A percentile compares a stretch with the other conserved stretches of the same genome.
Conservation (phyloP, 2,329 filamentous ascomycete genomes). For the Ilyonectria robusta region DNA sequence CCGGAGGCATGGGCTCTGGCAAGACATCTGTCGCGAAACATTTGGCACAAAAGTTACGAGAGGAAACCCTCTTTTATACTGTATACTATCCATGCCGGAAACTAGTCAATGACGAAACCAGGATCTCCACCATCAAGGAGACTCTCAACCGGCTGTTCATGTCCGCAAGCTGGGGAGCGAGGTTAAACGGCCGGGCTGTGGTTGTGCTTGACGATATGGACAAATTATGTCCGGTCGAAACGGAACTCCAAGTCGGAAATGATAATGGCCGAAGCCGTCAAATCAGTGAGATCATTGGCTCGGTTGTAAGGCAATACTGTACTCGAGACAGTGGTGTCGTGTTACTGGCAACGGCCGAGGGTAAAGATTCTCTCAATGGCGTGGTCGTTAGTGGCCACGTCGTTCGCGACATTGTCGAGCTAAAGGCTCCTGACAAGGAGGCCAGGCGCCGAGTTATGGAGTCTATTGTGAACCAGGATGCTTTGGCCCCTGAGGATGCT, state of each 20-base stretch:
- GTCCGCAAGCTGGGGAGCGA: constrained; percentile 90
- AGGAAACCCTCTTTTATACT: constrained; percentile 82
- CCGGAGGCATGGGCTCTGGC: constrained; percentile 89
- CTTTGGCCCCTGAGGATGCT: constrained; percentile 56
- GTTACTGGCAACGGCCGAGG: constrained; percentile 89
- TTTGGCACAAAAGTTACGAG: constrained; percentile 80
- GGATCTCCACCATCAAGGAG: constrained; percentile 92
- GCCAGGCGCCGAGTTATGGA: constrained; percentile 87
- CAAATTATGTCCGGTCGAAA: constrained; percentile 92
- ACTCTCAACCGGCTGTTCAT: constrained; percentile 88
- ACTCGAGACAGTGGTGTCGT: constrained; percentile 85
- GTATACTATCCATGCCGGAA: constrained; percentile 90
- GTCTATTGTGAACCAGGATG: constrained; percentile 75
- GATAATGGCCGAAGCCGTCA: constrained; percentile 95
- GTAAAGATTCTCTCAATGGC: constrained; percentile 93
- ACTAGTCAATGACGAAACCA: constrained; percentile 90
- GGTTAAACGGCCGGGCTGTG: constrained; percentile 85
- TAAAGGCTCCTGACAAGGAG: constrained; percentile 95
- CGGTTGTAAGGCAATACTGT: constrained; percentile 88
- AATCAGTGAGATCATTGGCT: constrained; percentile 89
- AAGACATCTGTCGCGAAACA: constrained; percentile 87
- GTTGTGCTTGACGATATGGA: constrained; percentile 95
- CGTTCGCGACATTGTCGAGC: constrained; percentile 88
- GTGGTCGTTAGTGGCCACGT: constrained; percentile 93
- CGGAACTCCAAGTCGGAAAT: constrained; percentile 92